phyloP scores from a whole-genome alignment of 495 filamentous ascomycete species.

The Aspergillus avenaceus region DNA sequence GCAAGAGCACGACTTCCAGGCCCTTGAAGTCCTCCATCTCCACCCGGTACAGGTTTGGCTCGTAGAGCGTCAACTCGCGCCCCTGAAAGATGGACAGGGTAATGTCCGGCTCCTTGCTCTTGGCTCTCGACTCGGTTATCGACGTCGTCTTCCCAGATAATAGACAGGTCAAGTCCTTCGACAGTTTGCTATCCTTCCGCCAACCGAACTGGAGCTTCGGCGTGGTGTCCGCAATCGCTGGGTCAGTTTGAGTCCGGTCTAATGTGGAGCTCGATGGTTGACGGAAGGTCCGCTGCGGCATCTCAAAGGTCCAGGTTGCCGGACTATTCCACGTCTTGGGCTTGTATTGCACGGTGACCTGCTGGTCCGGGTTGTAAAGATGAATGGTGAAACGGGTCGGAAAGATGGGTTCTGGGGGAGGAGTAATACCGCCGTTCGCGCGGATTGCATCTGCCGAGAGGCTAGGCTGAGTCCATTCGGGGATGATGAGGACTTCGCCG shows the following conservation, averaged over 20 bases:
- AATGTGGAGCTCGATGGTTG: constrained; percentile 70
- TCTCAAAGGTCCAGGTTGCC: constrained; percentile 84
- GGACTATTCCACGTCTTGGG: constrained; percentile 72
- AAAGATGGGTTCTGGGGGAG: constrained; percentile 69
- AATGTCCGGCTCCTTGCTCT: constrained; percentile 89
- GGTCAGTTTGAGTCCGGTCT: constrained; percentile 70
- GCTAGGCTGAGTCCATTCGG: constrained; percentile 77
- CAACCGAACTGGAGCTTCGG: constrained; percentile 84
- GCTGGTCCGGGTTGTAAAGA: constrained; percentile 92
- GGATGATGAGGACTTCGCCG: constrained; percentile 79
- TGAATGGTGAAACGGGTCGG: constrained; percentile 77
- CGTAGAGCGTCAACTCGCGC: constrained; percentile 78
- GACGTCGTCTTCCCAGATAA: constrained; percentile 70
- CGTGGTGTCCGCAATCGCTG: constrained; percentile 61
- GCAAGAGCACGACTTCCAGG: constrained; percentile 80
- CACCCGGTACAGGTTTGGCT: constrained; percentile 84
- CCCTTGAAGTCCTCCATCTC: constrained; percentile 95
- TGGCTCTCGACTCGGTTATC: constrained; percentile 58
- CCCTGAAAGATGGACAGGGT: constrained; percentile 75
- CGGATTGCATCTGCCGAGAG: constrained; percentile 77
- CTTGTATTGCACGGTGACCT: constrained; percentile 65
- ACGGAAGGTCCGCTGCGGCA: constrained; percentile 82
- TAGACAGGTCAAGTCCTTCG: constrained; percentile 77
- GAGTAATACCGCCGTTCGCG: constrained; percentile 62
- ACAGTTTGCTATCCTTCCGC: constrained; percentile 85